phyloP scores from a whole-genome alignment of 345 rosid species.

The Populus tremula region DNA sequence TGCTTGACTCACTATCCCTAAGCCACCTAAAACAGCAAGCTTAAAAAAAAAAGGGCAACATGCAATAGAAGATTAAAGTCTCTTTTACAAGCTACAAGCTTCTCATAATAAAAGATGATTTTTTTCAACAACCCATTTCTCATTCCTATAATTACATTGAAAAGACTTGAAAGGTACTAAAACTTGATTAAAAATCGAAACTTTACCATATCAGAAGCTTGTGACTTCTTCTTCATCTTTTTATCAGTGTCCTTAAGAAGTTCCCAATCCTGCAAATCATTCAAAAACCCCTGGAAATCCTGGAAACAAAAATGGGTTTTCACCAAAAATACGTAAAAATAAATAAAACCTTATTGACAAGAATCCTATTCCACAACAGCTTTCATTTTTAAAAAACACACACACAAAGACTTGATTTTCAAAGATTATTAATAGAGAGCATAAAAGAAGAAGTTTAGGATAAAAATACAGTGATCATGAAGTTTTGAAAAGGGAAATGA shows the following conservation, averaged over 20 bases:
- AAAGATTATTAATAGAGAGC: background rate
- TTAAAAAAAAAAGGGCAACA: background rate
- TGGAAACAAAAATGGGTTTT: slow-evolving; percentile 27
- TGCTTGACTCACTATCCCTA: background rate
- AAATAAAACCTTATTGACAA: background rate
- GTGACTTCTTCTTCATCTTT: slow-evolving; percentile 41
- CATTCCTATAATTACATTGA: background rate
- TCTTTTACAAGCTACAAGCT: background rate
- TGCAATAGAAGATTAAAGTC: background rate
- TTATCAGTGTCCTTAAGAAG: slow-evolving; percentile 58
- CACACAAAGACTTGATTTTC: background rate
- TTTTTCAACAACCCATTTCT: background rate
- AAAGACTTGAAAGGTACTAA: background rate
- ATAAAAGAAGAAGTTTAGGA: background rate
- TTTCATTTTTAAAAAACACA: background rate
- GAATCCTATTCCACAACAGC: background rate
- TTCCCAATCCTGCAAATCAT: slow-evolving; percentile 98
- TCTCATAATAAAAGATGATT: background rate
- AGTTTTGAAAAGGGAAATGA: background rate
- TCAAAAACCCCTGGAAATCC: slow-evolving; percentile 90
- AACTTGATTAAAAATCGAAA: background rate
- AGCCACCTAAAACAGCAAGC: background rate
- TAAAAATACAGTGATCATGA: background rate
- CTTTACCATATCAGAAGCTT: slow-evolving; percentile 30
- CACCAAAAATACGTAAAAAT: background rate